A percentile compares a stretch with the other conserved stretches of the same genome.
Evolutionary conservation across 2,329 filamentous ascomycete genomes (phyloP).

Genomic region (Diaporthe velutina): DNA sequence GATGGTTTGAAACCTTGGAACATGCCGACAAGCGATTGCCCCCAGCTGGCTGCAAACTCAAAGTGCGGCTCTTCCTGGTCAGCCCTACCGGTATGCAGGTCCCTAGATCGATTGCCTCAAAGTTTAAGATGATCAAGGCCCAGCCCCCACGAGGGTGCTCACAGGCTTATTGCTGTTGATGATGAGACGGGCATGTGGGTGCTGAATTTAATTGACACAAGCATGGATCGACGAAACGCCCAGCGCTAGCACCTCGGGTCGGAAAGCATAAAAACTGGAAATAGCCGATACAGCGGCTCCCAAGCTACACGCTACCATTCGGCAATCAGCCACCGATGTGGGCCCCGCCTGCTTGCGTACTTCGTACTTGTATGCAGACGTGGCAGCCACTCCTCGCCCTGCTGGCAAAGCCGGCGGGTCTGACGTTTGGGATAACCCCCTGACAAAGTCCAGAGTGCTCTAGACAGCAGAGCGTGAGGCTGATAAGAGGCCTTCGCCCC

Average conservation of each 20-base stretch:
- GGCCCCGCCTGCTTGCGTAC: conserved; percentile 24
- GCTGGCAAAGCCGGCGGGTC: conserved; percentile 19
- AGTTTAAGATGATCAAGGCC: neutral
- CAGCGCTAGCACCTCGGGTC: conserved; percentile 11
- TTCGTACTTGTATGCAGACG: conserved; percentile 11
- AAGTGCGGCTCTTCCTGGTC: neutral
- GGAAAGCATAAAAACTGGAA: conserved; percentile 16
- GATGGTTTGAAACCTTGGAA: neutral
- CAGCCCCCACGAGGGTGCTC: neutral
- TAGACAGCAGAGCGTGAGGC: neutral
- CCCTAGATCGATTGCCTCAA: neutral
- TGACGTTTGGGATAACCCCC: conserved; percentile 35
- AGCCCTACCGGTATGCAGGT: neutral
- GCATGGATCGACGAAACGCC: conserved; percentile 36
- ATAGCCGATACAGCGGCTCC: neutral
- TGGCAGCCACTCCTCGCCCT: conserved; percentile 17
- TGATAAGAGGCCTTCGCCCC: conserved; percentile 1
- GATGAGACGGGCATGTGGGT: conserved; percentile 5
- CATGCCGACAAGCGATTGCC: neutral
- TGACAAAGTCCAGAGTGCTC: neutral
- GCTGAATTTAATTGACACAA: conserved; percentile 29
- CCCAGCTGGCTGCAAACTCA: neutral
- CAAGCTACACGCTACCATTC: neutral
- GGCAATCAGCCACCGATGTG: neutral
- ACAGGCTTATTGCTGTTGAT: neutral